Base-by-base conservation (phyloP, 2,329 filamentous ascomycete genomes). In the Rhinocladiella similis region DNA sequence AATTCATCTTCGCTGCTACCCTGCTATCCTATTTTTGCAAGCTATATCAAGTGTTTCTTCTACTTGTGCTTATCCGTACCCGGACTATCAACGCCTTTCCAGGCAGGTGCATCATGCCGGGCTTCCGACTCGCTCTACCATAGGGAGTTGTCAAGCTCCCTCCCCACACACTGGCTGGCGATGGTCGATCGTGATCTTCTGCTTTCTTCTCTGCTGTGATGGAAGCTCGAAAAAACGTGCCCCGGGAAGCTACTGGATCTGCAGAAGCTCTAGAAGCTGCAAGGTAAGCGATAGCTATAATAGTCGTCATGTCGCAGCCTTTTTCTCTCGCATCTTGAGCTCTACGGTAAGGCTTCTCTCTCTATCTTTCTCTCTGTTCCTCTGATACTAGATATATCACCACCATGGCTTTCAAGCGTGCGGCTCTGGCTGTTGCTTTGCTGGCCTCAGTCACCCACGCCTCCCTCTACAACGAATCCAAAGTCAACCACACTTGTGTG, bases 401-500 rank as follows among this genome's bases (percentile, higher is more conserved):
- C 20, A 51, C 5, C 25, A 61, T 61, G 56, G 47, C 33, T 19
- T 47, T 47, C n/a, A 56, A 45, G 27, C 47, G 38, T 35, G 41
- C 45, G n/a, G 55, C 45, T n/a, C n/a, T 58, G 13, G 50, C 47
- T 25, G 50, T 42, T 5, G 36, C 50, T 20, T 53, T 61, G 13
- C 19, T 39, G 39, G 38, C 48, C 41, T 33, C 47, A 2, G 10
- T 41, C 18, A 51, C 43, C 19, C 46, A 54, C 39, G 56, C 49
- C 20, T 60, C 55, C 18, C 69, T 79, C 4, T 80, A 80, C 50
- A 72, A 75, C 53, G 72, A 81, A 60, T 80, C 74, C 61, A 72
- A 73, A 16, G 66, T 75, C 42, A 85, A 85, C 68, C 82, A 85
- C 67, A 83, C 80, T 10, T 85, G 83, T 65, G 72, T 75, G 14